phyloP scores from a whole-genome alignment of 2,329 filamentous ascomycete genomes.

The Trichoderma breve region DNA sequence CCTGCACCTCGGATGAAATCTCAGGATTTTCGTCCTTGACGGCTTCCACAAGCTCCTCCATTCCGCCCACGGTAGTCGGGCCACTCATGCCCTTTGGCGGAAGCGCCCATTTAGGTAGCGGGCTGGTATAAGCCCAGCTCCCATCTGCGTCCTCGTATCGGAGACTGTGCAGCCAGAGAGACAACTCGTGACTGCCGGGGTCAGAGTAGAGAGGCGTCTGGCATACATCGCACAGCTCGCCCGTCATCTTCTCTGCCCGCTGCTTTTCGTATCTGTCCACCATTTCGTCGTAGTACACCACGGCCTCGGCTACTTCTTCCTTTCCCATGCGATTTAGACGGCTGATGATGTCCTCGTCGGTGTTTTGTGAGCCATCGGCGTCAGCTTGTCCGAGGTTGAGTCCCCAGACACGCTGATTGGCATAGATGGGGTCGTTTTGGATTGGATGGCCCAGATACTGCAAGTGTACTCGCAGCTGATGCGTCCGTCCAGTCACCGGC shows the following conservation, averaged over 20 bases:
- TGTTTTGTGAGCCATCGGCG: conserved; percentile 63
- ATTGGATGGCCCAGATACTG: conserved; percentile 95
- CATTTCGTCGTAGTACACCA: conserved; percentile 92
- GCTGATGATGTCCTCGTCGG: conserved; percentile 86
- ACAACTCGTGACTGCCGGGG: conserved; percentile 83
- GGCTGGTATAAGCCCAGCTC: conserved; percentile 82
- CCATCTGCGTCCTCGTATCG: conserved; percentile 83
- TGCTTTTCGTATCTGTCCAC: conserved; percentile 85
- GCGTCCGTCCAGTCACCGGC: conserved; percentile 88
- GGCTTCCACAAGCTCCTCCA: conserved; percentile 59
- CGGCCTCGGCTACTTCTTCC: conserved; percentile 83
- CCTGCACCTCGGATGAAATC: conserved; percentile 26
- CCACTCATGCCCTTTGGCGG: conserved; percentile 72
- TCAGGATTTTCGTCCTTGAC: conserved; percentile 47
- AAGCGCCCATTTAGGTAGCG: conserved; percentile 81
- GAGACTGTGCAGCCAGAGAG: conserved; percentile 89
- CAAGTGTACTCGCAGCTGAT: conserved; percentile 91
- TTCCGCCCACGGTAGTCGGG: conserved; percentile 63
- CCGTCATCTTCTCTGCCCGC: conserved; percentile 91
- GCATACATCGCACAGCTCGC: conserved; percentile 76
- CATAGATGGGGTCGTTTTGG: conserved; percentile 96
- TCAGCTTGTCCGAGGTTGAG: conserved; percentile 68
- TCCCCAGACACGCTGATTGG: conserved; percentile 90
- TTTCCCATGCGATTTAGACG: conserved; percentile 89
- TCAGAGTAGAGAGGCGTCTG: conserved; percentile 90